These are phyloP conservation scores for Papiliotrema fonsecae DNA, from an alignment of 1,284 basidiomycete genomes.

Conservation along the genomic window DNA sequence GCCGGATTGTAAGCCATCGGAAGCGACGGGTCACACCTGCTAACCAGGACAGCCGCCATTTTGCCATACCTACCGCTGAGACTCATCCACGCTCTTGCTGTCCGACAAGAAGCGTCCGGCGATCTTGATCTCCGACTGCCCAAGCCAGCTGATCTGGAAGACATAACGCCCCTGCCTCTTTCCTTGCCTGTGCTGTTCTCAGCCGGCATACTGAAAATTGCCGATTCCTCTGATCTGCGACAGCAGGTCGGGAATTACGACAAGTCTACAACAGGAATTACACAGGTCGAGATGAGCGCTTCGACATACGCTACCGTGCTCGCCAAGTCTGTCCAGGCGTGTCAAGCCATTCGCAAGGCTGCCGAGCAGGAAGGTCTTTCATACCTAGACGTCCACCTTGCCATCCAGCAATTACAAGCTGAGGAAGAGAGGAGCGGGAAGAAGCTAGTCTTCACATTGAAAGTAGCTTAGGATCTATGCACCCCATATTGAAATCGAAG, in stretches of 20 bases:
- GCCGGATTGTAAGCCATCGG: background rate
- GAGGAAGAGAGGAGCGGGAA: background rate
- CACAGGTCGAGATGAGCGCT: background rate
- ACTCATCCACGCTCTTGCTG: slow-evolving; percentile 29
- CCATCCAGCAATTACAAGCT: background rate
- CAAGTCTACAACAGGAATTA: background rate
- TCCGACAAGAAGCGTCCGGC: slow-evolving; percentile 7
- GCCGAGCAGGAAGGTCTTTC: background rate
- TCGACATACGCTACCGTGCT: slow-evolving; percentile 3
- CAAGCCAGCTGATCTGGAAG: slow-evolving; percentile 8
- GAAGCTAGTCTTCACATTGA: background rate
- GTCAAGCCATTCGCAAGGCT: background rate
- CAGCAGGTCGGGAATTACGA: no score
- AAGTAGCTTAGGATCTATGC: background rate
- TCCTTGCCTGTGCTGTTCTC: slow-evolving; percentile 18
- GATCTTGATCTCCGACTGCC: slow-evolving; percentile 13
- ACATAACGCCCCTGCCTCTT: slow-evolving; percentile 26
- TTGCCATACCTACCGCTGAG: slow-evolving; percentile 22
- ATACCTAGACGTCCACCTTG: background rate
- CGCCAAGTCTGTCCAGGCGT: slow-evolving; percentile 7
- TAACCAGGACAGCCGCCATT: background rate
- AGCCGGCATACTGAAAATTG: slow-evolving; percentile 14
- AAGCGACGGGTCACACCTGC: background rate
- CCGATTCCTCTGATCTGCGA: no score
- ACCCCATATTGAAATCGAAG: background rate